Percentiles rank a stretch among this genome's conserved stretches.
phyloP scores from a whole-genome alignment of 768 basidiomycete species.

The Amanita muscaria region DNA sequence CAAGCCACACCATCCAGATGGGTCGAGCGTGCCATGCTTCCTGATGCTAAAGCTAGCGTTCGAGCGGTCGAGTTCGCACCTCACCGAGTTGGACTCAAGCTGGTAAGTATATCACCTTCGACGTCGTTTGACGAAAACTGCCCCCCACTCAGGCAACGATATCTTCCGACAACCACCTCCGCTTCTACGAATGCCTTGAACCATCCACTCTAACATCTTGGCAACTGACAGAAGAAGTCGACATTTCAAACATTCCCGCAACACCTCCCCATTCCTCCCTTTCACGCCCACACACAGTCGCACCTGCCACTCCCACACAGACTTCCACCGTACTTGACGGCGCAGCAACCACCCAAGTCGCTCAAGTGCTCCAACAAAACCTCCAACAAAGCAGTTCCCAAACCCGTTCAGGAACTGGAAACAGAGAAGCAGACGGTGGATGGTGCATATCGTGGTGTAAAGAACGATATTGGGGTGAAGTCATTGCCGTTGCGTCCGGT shows the following conservation, averaged over 20 bases:
- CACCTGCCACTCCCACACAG: slow-evolving; percentile 67
- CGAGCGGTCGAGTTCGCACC: slow-evolving; percentile 84
- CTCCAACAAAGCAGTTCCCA: slow-evolving; percentile 23
- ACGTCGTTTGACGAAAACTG: background rate
- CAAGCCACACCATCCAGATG: slow-evolving; percentile 40
- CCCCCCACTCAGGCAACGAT: slow-evolving; percentile 62
- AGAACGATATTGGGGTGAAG: slow-evolving; percentile 91
- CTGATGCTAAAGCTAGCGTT: slow-evolving; percentile 82
- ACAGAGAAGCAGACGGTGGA: slow-evolving; percentile 80
- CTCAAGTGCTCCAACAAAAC: slow-evolving; percentile 54
- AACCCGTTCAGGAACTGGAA: slow-evolving; percentile 35
- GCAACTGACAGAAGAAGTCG: slow-evolving; percentile 71
- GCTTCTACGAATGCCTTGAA: slow-evolving; percentile 88
- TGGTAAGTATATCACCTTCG: slow-evolving; percentile 40
- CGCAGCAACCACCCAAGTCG: slow-evolving; percentile 50
- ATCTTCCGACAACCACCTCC: slow-evolving; percentile 77
- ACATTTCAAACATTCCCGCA: slow-evolving; percentile 48
- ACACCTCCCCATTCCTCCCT: slow-evolving; percentile 32
- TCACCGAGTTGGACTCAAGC: slow-evolving; percentile 77
- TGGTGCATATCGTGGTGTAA: slow-evolving; percentile 97
- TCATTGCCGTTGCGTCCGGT: slow-evolving; percentile 74
- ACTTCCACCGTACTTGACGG: slow-evolving; percentile 45
- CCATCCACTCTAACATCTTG: slow-evolving; percentile 65
- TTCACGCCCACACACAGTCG: slow-evolving; percentile 44
- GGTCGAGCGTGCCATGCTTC: slow-evolving; percentile 64